Evolutionary conservation across 257 asterid genomes (phyloP).

Genomic region (Thymus quinquecostatus): DNA sequence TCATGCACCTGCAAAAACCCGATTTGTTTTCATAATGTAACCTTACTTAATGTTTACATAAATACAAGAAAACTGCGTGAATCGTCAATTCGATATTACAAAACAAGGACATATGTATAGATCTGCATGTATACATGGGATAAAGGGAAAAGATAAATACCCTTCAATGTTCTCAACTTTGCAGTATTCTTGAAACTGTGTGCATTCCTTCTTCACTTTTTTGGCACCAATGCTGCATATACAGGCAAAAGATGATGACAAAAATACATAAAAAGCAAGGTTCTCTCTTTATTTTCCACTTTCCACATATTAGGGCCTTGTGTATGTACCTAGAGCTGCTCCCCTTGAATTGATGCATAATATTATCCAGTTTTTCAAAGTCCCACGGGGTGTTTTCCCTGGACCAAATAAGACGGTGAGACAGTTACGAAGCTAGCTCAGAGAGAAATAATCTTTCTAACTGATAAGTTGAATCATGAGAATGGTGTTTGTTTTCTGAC

Average conservation of each 20-base stretch:
- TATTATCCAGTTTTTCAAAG: slow-evolving; percentile 62
- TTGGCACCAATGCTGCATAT: slow-evolving; percentile 77
- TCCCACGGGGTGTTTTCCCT: slow-evolving; percentile 54
- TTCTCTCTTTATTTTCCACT: background rate
- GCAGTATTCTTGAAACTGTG: slow-evolving; percentile 73
- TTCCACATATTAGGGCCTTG: background rate
- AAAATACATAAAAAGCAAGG: background rate
- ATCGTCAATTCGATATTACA: background rate
- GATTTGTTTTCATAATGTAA: too few species aligned
- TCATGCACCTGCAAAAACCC: slow-evolving; percentile 53
- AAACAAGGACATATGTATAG: background rate
- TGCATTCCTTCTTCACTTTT: slow-evolving; percentile 66
- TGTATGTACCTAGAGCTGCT: slow-evolving; percentile 76
- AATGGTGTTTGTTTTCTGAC: slow-evolving; percentile 15
- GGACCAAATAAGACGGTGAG: slow-evolving; percentile 10
- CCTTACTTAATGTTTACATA: background rate
- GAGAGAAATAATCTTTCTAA: background rate
- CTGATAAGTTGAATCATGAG: background rate
- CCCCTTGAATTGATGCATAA: slow-evolving; percentile 83
- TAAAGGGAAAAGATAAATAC: slow-evolving; percentile 33
- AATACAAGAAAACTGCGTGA: background rate
- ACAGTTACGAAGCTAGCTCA: background rate
- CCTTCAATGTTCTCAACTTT: slow-evolving; percentile 59
- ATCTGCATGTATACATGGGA: slow-evolving; percentile 1
- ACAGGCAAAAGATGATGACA: background rate